Evolutionary conservation across 2,329 filamentous ascomycete genomes (phyloP).

Genomic region (Trichophyton rubrum): DNA sequence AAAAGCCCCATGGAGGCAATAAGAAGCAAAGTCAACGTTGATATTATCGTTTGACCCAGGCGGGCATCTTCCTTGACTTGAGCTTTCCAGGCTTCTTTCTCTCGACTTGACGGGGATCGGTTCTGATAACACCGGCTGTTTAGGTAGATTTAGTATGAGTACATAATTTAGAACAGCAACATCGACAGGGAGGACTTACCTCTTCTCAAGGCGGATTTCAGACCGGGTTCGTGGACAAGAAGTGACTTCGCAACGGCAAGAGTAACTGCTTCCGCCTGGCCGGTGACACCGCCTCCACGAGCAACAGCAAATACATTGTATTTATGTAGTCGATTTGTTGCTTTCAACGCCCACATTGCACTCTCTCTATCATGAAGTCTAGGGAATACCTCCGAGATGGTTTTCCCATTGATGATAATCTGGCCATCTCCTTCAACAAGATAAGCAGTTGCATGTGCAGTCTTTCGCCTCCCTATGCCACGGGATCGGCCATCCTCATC

Average conservation of each 20-base stretch:
- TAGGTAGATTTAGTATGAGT: neutral
- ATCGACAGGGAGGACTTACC: slow-evolving; percentile 43
- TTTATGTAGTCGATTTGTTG: slow-evolving; percentile 74
- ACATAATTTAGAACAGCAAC: neutral
- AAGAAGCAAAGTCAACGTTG: neutral
- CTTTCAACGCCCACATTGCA: slow-evolving; percentile 78
- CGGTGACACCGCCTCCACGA: slow-evolving; percentile 77
- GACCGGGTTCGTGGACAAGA: slow-evolving; percentile 76
- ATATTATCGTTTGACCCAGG: slow-evolving; percentile 78
- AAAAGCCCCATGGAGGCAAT: neutral
- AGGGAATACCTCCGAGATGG: slow-evolving; percentile 67
- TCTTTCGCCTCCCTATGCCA: slow-evolving; percentile 76
- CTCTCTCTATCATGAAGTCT: slow-evolving; percentile 90
- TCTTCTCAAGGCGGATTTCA: slow-evolving; percentile 77
- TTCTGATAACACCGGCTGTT: slow-evolving; percentile 79
- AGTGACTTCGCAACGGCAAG: slow-evolving; percentile 80
- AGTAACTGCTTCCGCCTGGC: slow-evolving; percentile 89
- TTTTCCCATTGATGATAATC: slow-evolving; percentile 78
- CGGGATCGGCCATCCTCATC: slow-evolving; percentile 68
- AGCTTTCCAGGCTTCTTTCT: slow-evolving; percentile 94
- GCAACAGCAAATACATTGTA: slow-evolving; percentile 91
- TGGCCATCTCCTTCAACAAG: slow-evolving; percentile 89
- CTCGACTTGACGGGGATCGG: slow-evolving; percentile 83
- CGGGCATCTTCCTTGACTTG: slow-evolving; percentile 95
- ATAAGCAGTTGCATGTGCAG: slow-evolving; percentile 70